Percentiles rank a stretch among this genome's conserved stretches.
Evolutionary conservation across 768 basidiomycete species (phyloP).

Genomic region (Macrocybe gigantea): DNA sequence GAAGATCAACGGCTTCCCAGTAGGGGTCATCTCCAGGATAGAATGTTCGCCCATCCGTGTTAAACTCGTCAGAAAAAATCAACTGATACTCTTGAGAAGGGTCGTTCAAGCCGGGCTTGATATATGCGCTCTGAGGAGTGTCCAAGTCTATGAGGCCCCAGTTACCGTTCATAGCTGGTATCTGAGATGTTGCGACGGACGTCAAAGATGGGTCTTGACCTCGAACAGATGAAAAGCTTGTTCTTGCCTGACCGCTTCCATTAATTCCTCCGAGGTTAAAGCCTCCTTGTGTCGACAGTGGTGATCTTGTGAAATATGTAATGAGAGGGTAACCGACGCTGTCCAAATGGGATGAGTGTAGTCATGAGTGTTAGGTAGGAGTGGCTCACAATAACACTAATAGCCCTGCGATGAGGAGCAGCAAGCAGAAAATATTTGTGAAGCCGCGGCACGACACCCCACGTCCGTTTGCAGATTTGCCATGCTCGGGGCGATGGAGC

Average conservation of each 20-base stretch:
- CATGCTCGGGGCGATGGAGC: constrained; percentile 47
- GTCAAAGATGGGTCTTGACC: not conserved
- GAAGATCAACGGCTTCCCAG: constrained; percentile 75
- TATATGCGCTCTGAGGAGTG: constrained; percentile 50
- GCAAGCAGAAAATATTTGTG: constrained; percentile 56
- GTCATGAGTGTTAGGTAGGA: not conserved
- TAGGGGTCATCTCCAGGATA: constrained; percentile 84
- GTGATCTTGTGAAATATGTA: constrained; percentile 19
- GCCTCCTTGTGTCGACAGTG: constrained; percentile 20
- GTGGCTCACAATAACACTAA: constrained; percentile 60
- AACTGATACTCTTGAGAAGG: constrained; percentile 43
- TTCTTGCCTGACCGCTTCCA: constrained; percentile 46
- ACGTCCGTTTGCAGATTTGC: constrained; percentile 10
- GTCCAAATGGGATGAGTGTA: not conserved
- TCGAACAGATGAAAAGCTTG: constrained; percentile 10
- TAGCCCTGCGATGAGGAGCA: constrained; percentile 38
- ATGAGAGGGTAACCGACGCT: constrained; percentile 35
- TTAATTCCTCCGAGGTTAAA: constrained; percentile 53
- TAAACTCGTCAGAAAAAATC: constrained; percentile 79
- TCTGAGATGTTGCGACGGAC: constrained; percentile 24
- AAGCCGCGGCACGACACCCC: constrained; percentile 47
- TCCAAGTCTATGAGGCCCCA: constrained; percentile 50
- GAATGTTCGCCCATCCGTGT: constrained; percentile 64
- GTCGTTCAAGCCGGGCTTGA: constrained; percentile 51
- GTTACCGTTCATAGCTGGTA: constrained; percentile 54